Conservation (phyloP, 768 basidiomycete genomes). For the Boletus patriciae region DNA sequence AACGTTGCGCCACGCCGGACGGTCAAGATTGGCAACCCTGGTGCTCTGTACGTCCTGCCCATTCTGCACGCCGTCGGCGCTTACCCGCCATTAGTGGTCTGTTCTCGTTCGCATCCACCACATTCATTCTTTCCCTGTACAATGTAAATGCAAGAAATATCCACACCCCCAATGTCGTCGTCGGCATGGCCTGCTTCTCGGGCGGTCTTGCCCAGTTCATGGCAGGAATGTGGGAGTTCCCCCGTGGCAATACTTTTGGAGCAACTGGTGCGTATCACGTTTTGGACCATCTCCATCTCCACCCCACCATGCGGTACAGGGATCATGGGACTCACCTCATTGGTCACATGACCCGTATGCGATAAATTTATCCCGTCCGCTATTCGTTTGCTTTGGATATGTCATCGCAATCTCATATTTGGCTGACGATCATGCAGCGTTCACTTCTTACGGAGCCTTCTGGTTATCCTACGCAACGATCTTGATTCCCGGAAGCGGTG, state of each 20-base stretch:
- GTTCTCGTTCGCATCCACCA: constrained; percentile 82
- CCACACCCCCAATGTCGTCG: constrained; percentile 61
- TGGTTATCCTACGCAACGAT: constrained; percentile 84
- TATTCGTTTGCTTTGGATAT: neutral
- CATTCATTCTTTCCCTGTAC: constrained; percentile 74
- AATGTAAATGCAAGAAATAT: constrained; percentile 61
- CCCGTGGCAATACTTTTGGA: constrained; percentile 66
- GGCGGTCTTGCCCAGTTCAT: constrained; percentile 85
- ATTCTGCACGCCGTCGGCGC: neutral
- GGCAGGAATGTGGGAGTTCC: constrained; percentile 89
- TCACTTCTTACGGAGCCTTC: constrained; percentile 82
- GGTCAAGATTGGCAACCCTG: constrained; percentile 56
- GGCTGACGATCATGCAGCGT: constrained; percentile 46
- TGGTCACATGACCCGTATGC: neutral
- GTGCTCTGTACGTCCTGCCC: constrained; percentile 29
- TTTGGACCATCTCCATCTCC: neutral
- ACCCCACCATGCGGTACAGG: neutral
- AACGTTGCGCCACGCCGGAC: constrained; percentile 28
- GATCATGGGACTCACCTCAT: neutral
- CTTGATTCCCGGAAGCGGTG: constrained; percentile 67
- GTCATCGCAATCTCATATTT: neutral
- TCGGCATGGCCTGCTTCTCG: constrained; percentile 84
- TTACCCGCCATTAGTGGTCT: constrained; percentile 52
- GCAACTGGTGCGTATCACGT: constrained; percentile 56
- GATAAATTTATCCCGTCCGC: neutral